These are phyloP conservation scores for Thraustochytrium striatum DNA, from an alignment of 352 stramenopile species.

Conservation along the genomic window DNA sequence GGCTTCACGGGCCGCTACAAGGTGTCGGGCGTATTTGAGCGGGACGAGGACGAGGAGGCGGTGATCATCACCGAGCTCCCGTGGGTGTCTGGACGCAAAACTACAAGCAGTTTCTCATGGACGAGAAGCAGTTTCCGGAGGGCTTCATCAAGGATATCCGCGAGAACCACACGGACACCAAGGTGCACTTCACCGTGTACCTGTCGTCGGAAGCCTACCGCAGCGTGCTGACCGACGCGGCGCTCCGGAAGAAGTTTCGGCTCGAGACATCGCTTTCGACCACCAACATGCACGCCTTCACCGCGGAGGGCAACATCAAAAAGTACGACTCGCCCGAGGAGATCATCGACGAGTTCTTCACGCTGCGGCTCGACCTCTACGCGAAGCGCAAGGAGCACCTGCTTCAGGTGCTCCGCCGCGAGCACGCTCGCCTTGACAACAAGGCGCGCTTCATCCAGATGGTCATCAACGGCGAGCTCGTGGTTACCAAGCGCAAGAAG, in stretches of 20 bases:
- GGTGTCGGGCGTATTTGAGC: constrained; percentile 69
- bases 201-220: constrained; percentile 68
- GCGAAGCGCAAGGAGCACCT: constrained; percentile 74
- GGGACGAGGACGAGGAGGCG: constrained; percentile 76
- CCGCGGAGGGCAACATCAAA: constrained; percentile 77
- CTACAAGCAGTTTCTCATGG: constrained; percentile 91
- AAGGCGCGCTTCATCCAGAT: constrained; percentile 91
- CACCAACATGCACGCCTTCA: constrained; percentile 96
- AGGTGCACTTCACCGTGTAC: constrained; percentile 80
- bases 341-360: constrained; percentile 90
- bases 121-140: constrained; percentile 59
- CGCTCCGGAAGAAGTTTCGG: constrained; percentile 90
- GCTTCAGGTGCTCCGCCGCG: constrained; percentile 66
- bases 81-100: constrained; percentile 90
- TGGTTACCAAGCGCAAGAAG: constrained; percentile 89
- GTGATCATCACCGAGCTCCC: constrained; percentile 93
- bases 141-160: constrained; percentile 79
- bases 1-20: constrained; percentile 74
- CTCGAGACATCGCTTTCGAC: constrained; percentile 85
- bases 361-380: constrained; percentile 84
- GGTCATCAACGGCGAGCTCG: constrained; percentile 80
- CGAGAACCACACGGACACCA: constrained; percentile 84
- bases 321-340: constrained; percentile 84
- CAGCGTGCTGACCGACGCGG: constrained; percentile 58
- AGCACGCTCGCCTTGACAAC: constrained; percentile 83